A percentile compares a stretch with the other conserved stretches of the same genome.
These are phyloP conservation scores for Penicillium manginii DNA, from an alignment of 495 filamentous ascomycete genomes.

Conservation along the genomic window DNA sequence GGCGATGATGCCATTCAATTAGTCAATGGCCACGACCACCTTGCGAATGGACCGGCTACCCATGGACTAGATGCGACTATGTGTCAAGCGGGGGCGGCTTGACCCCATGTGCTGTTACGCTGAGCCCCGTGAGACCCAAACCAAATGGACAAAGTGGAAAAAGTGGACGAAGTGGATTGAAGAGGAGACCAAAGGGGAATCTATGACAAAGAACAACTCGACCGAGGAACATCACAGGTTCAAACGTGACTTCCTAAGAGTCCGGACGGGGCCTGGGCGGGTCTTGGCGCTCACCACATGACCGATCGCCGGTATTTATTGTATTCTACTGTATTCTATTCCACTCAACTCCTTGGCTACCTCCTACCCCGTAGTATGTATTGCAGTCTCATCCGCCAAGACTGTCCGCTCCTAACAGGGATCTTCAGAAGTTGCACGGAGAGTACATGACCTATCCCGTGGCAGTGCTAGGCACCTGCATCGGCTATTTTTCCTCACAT, in stretches of 20 bases:
- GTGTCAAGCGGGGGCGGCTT: conserved; percentile 25
- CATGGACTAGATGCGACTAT: conserved; percentile 20
- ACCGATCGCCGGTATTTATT: conserved; percentile 1
- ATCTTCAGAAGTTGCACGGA: neutral
- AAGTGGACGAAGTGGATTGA: neutral
- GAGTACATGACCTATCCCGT: neutral
- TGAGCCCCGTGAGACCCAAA: conserved; percentile 23
- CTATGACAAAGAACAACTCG: conserved; percentile 23
- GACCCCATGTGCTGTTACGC: conserved; percentile 14
- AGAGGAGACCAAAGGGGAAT: conserved; percentile 10
- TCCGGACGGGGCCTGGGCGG: neutral
- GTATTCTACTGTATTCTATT: neutral
- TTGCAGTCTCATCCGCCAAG: neutral
- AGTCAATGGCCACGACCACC: conserved; percentile 23
- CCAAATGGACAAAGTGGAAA: conserved; percentile 15
- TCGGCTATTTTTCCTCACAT: neutral
- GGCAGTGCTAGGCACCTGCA: neutral
- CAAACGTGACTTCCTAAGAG: too few species aligned
- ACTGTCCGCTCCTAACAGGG: neutral
- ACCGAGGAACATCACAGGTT: neutral
- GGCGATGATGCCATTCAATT: conserved; percentile 29
- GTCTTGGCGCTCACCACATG: conserved; percentile 2
- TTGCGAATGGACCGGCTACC: conserved; percentile 11
- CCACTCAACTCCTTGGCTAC: too few species aligned
- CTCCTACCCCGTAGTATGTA: too few species aligned